Base-by-base conservation (phyloP, 2,329 filamentous ascomycete species). In the Neonectria sp. region DNA sequence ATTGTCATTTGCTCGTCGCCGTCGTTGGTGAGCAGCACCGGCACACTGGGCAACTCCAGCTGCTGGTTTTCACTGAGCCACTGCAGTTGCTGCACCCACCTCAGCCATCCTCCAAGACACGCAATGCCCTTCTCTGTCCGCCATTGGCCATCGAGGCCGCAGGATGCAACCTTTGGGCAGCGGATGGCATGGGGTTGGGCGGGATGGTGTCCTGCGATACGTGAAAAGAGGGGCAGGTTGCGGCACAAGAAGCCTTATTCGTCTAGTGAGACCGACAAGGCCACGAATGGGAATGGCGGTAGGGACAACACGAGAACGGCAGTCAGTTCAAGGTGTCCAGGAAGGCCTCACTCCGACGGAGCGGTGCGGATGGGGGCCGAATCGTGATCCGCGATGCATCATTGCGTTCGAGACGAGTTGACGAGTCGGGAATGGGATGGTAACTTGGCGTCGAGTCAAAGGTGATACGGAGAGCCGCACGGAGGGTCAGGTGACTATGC, bases 191-290 rank as follows among this genome's bases (percentile, higher is more conserved):
- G 63, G 56, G 61, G 56, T 71, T 62, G 56, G 72, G 68, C 51
- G 64, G 61, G 63, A 67, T 65, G 72, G 71, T 73, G 73, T 70
- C 60, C 53, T 51, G 35, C 58, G 66, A 57, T 75, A 68, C 71
- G 68, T 73, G 69, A 71, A 68, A 52, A 61, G 67, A 73, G 71
- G 70, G 67, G 64, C 68, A 63, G 4, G 64, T 68, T 65, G 70
- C 70, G 68, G 71, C 70, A 63, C 68, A 52, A 72, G 59, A 66
- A 58, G 67, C 60, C 68, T 63, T 55, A 63, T 64, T 55, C 53
- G 61, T 60, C 69, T 63, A 37, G 52, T 63, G 31, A 45, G 68
- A 46, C 48, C 59, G 57, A 69, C 73, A 71, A 73, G 73, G 73
- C 73, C 70, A 73, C 73, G 70, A 75, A 75, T 75, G 51, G 68